Evolutionary conservation across 1,284 basidiomycete species (phyloP).

Genomic region (Austropuccinia psidii): DNA sequence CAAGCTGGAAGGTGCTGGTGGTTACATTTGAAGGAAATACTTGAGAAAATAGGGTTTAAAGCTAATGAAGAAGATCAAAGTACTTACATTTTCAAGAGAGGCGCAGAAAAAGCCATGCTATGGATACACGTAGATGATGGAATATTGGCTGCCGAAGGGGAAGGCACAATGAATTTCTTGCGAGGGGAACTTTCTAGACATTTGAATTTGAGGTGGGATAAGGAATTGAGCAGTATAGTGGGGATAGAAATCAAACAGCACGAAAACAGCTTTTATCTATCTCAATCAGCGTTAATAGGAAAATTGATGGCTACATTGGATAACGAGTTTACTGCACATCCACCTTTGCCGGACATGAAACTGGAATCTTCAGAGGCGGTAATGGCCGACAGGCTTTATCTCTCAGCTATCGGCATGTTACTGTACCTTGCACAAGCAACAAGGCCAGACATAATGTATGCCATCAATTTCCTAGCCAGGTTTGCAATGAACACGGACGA

Average conservation of each 20-base stretch:
- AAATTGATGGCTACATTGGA: no score
- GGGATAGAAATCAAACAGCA: background rate
- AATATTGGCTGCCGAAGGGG: background rate
- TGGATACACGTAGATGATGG: constrained; percentile 15
- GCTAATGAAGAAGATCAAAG: background rate
- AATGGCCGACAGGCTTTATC: no score
- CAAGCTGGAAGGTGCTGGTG: background rate
- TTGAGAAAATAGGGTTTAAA: background rate
- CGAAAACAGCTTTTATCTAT: background rate
- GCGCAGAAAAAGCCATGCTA: no score
- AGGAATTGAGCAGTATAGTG: background rate
- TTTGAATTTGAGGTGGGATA: background rate
- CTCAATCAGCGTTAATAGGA: background rate
- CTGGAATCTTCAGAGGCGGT: no score
- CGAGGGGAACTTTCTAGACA: background rate
- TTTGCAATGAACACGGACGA: background rate
- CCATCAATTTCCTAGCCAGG: background rate
- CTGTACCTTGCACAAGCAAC: background rate
- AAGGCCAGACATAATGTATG: background rate
- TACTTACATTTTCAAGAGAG: background rate
- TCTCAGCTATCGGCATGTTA: background rate
- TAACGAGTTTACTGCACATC: no score
- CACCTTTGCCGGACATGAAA: no score
- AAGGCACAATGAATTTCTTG: background rate
- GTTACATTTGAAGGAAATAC: background rate